Evolutionary conservation across 208 protist species (phyloP).

Genomic region (Crithidia fasciculata): DNA sequence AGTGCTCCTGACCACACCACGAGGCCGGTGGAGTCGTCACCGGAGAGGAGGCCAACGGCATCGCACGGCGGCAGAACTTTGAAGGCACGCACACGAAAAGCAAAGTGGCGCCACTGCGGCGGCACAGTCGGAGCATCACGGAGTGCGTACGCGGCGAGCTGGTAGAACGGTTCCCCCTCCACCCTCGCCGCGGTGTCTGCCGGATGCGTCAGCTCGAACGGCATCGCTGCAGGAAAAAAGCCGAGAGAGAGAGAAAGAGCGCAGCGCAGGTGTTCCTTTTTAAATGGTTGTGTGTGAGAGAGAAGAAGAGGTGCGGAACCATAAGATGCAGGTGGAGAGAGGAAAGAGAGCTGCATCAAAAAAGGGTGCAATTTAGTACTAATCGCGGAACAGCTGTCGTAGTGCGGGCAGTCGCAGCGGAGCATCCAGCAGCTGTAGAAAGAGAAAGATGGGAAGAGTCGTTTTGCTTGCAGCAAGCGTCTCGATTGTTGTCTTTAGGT

Average conservation of each 20-base stretch:
- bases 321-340: no score
- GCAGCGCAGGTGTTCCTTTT: not conserved
- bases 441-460: not conserved
- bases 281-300: not conserved
- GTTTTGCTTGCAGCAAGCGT: no score
- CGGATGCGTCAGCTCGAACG: conserved; percentile 36
- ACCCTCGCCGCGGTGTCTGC: conserved; percentile 29
- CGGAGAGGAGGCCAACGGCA: conserved; percentile 38
- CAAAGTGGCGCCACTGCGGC: conserved; percentile 12
- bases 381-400: no score
- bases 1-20: conserved; percentile 47
- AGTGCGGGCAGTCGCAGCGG: no score
- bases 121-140: not conserved
- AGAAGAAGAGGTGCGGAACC: not conserved
- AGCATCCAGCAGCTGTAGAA: not conserved
- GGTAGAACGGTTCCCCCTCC: conserved; percentile 47
- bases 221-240: conserved; percentile 26
- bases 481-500: no score
- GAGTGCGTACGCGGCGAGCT: conserved; percentile 25
- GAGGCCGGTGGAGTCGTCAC: conserved; percentile 43
- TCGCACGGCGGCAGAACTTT: conserved; percentile 39
- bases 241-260: not conserved
- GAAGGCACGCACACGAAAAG: conserved; percentile 40
- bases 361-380: no score
- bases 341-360: no score